Evolutionary conservation across 768 basidiomycete genomes (phyloP), one percentile per base, ranked within the genome.

Genomic region (Tremella fuciformis): DNA sequence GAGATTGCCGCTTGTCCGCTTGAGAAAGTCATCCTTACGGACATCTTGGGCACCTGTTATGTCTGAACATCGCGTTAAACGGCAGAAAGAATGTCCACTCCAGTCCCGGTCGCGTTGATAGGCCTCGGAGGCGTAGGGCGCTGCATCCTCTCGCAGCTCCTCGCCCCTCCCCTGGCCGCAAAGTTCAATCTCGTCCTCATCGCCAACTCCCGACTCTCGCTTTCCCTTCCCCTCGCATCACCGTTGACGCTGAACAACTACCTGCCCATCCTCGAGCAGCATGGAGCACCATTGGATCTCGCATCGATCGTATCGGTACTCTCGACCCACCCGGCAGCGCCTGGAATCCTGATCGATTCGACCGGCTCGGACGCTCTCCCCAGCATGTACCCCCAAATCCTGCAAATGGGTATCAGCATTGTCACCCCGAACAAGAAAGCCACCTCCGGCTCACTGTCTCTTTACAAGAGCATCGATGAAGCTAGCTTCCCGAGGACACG

Each of bases 341-440:
- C 81, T 65, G 76, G 85, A 2, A 81, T 96, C 44, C 67, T 88
- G 26, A 87, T 99, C 58, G 96, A 99, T 77, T 94, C 92, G 75
- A 97, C 96, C 0, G 88, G 91, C 0, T 87, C 88, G 34, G 87
- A 90, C 39, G 81, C 80, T 13, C 84, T 98, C 18, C 93, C 94
- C 1, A 80, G 80, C 21, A 69, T 86, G 53, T 99, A 98, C 77
- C 91, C 96, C 0, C 78, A 79, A 38, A 88, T 92, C 79, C 79
- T 98, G 44, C 79, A 80, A 50, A 82, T 83, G 3, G 92, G 93
- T 2, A 83, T 98, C 59, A 83, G 86, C 71, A 84, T 99, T 67
- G 85, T 94, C 47, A 99, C 96, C 0, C 94, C 96, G 15, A 99
- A 98, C 82, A 99, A 99, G 78, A 98, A 97, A 78, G 96, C 88